Base-by-base conservation (phyloP, 1,284 basidiomycete genomes). In the Malassezia obtusa region DNA sequence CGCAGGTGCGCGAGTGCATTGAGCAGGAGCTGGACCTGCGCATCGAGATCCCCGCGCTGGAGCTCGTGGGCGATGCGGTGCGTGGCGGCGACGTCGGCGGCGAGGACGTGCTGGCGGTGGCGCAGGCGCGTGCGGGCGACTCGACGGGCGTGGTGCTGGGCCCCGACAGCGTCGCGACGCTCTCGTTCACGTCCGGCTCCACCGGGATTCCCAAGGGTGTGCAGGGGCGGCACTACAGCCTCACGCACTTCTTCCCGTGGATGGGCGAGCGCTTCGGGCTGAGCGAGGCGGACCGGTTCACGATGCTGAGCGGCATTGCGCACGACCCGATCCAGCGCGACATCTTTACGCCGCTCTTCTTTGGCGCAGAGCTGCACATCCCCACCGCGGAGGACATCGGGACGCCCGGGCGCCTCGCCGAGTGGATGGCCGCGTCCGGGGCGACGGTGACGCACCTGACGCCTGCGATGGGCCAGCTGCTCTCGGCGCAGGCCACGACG, bases 241-340 rank as follows among this genome's bases (percentile, higher is more conserved):
- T 99, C 62, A 99, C 94, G 0, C 94, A 98, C 76, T 99, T 98
- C 80, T 98, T 98, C 83, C 92, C 92, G 3, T 99, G 94, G 94
- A 98, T 99, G 94, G 85, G 86, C 19, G 78, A 89, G 72, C 79
- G 84, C 17, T 99, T 98, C 74, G 83, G 81, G 2, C 77, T 99
- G 39, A 78, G 79, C 36, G 78, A 83, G 51, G 77, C 80, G 25
- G 89, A 87, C 57, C 87, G 84, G 75, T 99, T 95, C 71, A 98
- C 94, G 1, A 98, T 99, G 94, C 81, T 99, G 24, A 92, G 89
- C 67, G 94, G 94, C 35, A 99, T 99, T 57, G 94, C 94, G 10
- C 94, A 99, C 72, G 94, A 99, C 77, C 94, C 94, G 8, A 96
- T 99, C 62, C 94, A 99, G 75, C 83, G 94, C 63, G 94, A 99